A percentile compares a stretch with the other conserved stretches of the same genome.
phyloP scores from a whole-genome alignment of 495 filamentous ascomycete species.

The Evernia prunastri region DNA sequence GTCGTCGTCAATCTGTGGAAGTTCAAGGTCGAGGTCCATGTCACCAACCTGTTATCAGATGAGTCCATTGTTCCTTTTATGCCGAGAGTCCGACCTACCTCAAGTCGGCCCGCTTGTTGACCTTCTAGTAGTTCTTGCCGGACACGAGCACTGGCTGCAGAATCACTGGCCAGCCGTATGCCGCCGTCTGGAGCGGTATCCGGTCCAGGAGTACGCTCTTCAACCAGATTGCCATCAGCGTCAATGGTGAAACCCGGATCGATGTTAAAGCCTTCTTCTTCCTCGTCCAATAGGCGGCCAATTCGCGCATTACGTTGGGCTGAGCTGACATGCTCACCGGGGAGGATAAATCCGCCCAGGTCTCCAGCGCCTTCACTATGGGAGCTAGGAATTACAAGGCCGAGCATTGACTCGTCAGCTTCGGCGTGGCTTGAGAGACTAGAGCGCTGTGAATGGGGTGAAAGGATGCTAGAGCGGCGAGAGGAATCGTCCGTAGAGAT shows the following conservation, averaged over 20 bases:
- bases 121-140: constrained; percentile 38
- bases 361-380: constrained; percentile 28
- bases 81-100: constrained; percentile 26
- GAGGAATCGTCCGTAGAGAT: constrained; percentile 29
- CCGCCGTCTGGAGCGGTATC: constrained; percentile 9
- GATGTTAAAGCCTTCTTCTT: constrained; percentile 46
- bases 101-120: constrained; percentile 20
- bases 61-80: constrained; percentile 4
- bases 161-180: constrained; percentile 35
- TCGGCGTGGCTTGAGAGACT: constrained; percentile 29
- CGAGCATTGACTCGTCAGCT: constrained; percentile 21
- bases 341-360: constrained; percentile 32
- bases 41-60: constrained; percentile 28
- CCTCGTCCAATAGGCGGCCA: constrained; percentile 32
- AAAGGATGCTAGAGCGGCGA: constrained; percentile 33
- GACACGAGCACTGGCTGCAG: constrained; percentile 35
- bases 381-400: constrained; percentile 29
- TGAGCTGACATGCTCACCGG: constrained; percentile 33
- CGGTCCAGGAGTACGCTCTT: constrained; percentile 23
- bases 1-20: constrained; percentile 30
- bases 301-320: constrained; percentile 26
- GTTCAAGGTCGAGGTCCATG: constrained; percentile 44
- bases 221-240: constrained; percentile 54
- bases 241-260: constrained; percentile 62
- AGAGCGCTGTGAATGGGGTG: constrained; percentile 32